Base-by-base conservation (phyloP, 2,329 filamentous ascomycete genomes). In the Pyrenophora graminea region DNA sequence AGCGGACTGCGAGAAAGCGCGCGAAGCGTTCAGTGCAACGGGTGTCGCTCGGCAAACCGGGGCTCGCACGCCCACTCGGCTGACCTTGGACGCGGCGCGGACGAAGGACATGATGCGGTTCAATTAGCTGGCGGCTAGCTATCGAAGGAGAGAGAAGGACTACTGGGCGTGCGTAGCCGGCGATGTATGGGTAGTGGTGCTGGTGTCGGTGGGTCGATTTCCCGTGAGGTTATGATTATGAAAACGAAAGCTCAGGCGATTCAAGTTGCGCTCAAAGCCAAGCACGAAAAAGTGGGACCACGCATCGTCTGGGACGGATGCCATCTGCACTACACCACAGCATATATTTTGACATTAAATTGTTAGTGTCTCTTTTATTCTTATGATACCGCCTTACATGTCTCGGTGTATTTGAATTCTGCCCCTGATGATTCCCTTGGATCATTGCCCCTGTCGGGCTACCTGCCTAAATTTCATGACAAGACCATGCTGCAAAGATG, bases 1-100 rank as follows among this genome's bases (percentile, higher is more conserved):
- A 47, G 71, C 79, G 63, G 77, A 77, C 68, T 80, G 82, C 67
- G 82, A 82, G 68, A 84, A 81, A 59, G 68, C 64, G 59, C 69
- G 68, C 64, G 68, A 63, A 40, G 64, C 61, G 56, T 53, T 67
- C 65, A 65, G 69, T 45, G 64, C 64, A 63, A 71, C 56, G 50
- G 70, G 62, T 27, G 62, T 61, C 50, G 62, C 64, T 57, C 69
- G 70, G 68, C 62, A 64, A 55, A 60, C 68, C 60, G 70, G 69
- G 61, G 54, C 66, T 56, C 66, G 66, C 48, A 67, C 58, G 61
- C 65, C 68, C 52, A 62, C 61, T 56, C 67, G 64, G 62, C 61
- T 62, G 61, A 68, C 66, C 65, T 65, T 68, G 50, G 69, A 67
- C 46, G 68, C 62, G 60, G 70, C 68, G 66, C 70, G 70, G 51